These are phyloP conservation scores for Cercophora samala DNA, from an alignment of 495 filamentous ascomycete genomes.

Conservation along the genomic window DNA sequence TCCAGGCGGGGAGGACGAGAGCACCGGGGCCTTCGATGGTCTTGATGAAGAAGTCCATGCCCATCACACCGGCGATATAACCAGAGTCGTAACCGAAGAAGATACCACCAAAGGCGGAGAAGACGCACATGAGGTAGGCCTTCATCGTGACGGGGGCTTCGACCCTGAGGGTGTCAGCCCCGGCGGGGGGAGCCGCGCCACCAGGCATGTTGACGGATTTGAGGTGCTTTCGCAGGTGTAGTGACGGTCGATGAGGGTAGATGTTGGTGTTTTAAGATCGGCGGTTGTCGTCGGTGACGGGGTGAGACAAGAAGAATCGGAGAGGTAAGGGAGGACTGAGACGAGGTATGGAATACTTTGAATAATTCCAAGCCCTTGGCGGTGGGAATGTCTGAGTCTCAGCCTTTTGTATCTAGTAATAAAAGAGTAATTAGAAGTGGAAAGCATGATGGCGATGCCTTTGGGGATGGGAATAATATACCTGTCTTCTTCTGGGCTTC, in stretches of 20 bases:
- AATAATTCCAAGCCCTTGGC: not conserved
- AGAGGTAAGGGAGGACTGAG: not conserved
- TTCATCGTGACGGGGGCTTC: constrained; percentile 62
- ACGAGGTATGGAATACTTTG: constrained; percentile 1
- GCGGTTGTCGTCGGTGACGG: not conserved
- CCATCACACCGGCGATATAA: constrained; percentile 60
- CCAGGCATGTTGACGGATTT: constrained; percentile 22
- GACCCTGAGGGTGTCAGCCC: constrained; percentile 44
- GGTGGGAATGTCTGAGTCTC: not conserved
- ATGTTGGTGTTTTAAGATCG: not conserved
- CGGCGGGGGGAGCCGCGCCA: constrained; percentile 20
- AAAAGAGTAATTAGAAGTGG: not conserved
- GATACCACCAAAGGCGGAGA: constrained; percentile 65
- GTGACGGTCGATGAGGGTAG: constrained; percentile 1
- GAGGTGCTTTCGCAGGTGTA: not conserved
- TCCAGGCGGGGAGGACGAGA: constrained; percentile 23
- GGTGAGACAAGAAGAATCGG: not conserved
- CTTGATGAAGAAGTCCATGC: constrained; percentile 52
- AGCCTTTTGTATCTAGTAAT: not conserved
- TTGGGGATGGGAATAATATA: not conserved
- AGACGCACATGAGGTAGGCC: constrained; percentile 66
- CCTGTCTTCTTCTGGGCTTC: not conserved
- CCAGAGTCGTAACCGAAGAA: constrained; percentile 64
- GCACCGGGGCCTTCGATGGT: constrained; percentile 42
- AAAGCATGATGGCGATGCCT: not conserved